Evolutionary conservation across 495 filamentous ascomycete genomes (phyloP), one percentile per base, ranked within the genome.

Genomic region (Tuber calosporum): DNA sequence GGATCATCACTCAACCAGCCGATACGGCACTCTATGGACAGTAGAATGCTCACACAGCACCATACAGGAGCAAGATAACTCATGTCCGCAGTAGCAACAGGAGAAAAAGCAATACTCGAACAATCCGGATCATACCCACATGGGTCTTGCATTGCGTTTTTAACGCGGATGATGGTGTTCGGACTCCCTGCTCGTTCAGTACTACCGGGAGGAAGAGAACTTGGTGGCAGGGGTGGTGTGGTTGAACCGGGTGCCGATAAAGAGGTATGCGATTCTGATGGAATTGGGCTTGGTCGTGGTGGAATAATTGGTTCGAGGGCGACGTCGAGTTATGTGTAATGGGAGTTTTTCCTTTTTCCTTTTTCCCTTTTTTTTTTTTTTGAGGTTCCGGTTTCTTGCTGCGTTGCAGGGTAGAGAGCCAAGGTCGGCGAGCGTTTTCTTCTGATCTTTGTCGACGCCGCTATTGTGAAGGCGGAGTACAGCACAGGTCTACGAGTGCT

Each of bases 271-370:
- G 53, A 62, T 62, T 8, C 53, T 30, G 53, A 62, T 62, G 53
- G n/a, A 62, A 62, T 62, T 26, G 53, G 53, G 53, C 53, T 62
- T 62, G 53, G 53, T 62, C 53, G 53, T 62, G n/a, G 53, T 62
- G 53, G 53, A 62, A 62, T 62, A 62, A 62, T 62, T 62, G 53
- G 53, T 62, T 62, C 53, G 53, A 62, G 53, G n/a, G 11, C 53
- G n/a, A 62, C 53, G 26, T 30, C 53, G 11, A 62, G n/a, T 62
- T 62, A 62, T 62, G 53, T 43, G 42, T 11, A 11, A 62, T 62
- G n/a, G n/a, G 26, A 11, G 53, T 15, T 42, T 26, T 26, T 30
- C 30, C 15, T 62, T 62, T 62, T 62, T 62, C n/a, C n/a, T n/a
- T n/a, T n/a, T n/a, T n/a, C n/a, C n/a, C 4, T n/a, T n/a, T 26